Evolutionary conservation across 768 basidiomycete genomes (phyloP).

Genomic region (Paxillus involutus): DNA sequence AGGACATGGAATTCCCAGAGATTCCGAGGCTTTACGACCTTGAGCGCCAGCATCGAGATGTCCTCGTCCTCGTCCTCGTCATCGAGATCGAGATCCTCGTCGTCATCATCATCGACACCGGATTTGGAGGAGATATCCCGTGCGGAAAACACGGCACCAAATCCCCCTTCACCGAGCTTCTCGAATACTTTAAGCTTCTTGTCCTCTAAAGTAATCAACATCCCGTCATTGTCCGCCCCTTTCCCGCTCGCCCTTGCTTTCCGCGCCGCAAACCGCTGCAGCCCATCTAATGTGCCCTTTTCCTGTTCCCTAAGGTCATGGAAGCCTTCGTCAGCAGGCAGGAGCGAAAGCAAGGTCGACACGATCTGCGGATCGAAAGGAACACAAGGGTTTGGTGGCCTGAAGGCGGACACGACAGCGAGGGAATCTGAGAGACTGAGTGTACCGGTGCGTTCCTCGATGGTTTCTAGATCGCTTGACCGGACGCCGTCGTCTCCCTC

Average conservation of each 20-base stretch:
- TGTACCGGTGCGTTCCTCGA: constrained; percentile 63
- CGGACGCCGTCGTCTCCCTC: constrained; percentile 14
- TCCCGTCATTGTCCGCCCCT: constrained; percentile 38
- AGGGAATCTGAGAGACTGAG: constrained; percentile 67
- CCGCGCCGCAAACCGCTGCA: constrained; percentile 72
- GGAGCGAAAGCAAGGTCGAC: constrained; percentile 59
- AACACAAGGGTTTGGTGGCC: constrained; percentile 85
- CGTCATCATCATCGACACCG: constrained; percentile 40
- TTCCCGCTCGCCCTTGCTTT: constrained; percentile 30
- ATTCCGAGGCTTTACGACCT: constrained; percentile 86
- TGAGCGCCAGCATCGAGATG: constrained; percentile 73
- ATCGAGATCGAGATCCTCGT: constrained; percentile 39
- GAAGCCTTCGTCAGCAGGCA: constrained; percentile 59
- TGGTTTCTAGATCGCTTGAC: constrained; percentile 18
- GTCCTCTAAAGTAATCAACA: constrained; percentile 62
- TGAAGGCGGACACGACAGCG: constrained; percentile 60
- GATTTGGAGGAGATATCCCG: constrained; percentile 47
- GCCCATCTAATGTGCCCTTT: constrained; percentile 57
- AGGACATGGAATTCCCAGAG: constrained; percentile 93
- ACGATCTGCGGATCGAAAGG: constrained; percentile 73
- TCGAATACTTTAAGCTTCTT: constrained; percentile 69
- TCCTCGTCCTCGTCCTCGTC: constrained; percentile 58
- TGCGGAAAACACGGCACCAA: constrained; percentile 93
- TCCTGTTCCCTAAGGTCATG: constrained; percentile 56
- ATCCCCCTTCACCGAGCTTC: constrained; percentile 96